Base-by-base conservation (phyloP, 2,329 filamentous ascomycete species). In the Cladobotryum mycophilum region DNA sequence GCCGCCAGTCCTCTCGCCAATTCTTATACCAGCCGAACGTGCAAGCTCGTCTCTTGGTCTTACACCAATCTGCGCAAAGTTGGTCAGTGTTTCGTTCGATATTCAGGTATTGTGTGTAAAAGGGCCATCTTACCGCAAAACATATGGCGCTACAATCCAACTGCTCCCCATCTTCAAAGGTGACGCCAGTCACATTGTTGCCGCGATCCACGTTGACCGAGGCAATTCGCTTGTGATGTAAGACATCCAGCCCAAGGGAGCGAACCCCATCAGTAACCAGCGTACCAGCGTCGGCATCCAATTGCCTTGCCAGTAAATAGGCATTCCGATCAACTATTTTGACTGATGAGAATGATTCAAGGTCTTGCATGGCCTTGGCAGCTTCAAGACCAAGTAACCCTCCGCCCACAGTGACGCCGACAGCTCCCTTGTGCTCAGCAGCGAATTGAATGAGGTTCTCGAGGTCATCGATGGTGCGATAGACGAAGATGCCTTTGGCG, bases 401-500 rank as follows among this genome's bases (percentile, higher is more conserved):
- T 47, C 90, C 90, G 20, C 90, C 90, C 3, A 96, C 87, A 0
- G 93, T 89, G 4, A 83, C 79, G 0, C 87, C 89, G 2, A 79
- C 79, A 2, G 83, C 81, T 4, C 82, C 88, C 58, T 82, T 86
- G 48, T 81, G 80, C 11, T 74, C 72, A 1, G 80, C 76, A 0
- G 88, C 82, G 62, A 86, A 95, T 1, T 76, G 72, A 51, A 96
- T 95, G 4, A 96, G 77, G 41, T 76, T 80, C 62, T 90, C 76
- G 35, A 96, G 70, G 64, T 96, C 90, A 2, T 86, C 81, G 53
- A 96, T 91, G 0, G 85, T 95, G 44, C 90, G 80, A 66, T 96
- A 95, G 7, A 95, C 89, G 61, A 96, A 96, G 3, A 95, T 86
- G 1, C 90, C 90, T 20, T 81, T 82, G 11, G 88, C 88, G 64